A percentile compares a stretch with the other conserved stretches of the same genome.
Evolutionary conservation across 768 basidiomycete species (phyloP).

Genomic region (Tulasnella sp.): DNA sequence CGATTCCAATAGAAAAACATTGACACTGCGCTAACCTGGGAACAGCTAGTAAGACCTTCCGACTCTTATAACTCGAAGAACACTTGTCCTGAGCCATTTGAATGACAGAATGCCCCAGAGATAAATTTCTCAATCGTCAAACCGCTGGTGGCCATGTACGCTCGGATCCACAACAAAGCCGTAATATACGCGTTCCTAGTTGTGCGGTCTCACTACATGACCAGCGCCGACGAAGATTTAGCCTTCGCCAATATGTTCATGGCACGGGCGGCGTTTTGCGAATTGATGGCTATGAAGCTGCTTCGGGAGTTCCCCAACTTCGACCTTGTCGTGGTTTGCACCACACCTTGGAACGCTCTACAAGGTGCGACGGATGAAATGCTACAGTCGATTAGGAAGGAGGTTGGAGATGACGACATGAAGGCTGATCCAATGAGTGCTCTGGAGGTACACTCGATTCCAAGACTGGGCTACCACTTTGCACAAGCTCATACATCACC

Average conservation of each 20-base stretch:
- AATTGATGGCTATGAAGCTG: conserved; percentile 82
- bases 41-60: conserved; percentile 41
- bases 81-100: background rate
- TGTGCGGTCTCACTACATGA: conserved; percentile 66
- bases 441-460: conserved; percentile 55
- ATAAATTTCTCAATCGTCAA: conserved; percentile 71
- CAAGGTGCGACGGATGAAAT: conserved; percentile 59
- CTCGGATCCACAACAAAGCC: conserved; percentile 61
- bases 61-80: background rate
- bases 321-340: conserved; percentile 69
- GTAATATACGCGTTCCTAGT: conserved; percentile 63
- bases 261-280: conserved; percentile 67
- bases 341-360: conserved; percentile 75
- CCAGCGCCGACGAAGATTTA: conserved; percentile 55
- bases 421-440: conserved; percentile 66
- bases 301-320: conserved; percentile 62
- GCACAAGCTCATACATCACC: background rate
- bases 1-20: conserved; percentile 32
- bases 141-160: conserved; percentile 64
- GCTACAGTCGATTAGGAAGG: conserved; percentile 55
- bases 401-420: conserved; percentile 44
- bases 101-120: conserved; percentile 51
- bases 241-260: conserved; percentile 66
- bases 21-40: conserved; percentile 68
- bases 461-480: background rate